These are phyloP conservation scores for Penstemon newberryi DNA, from an alignment of 257 asterid species.

Conservation along the genomic window DNA sequence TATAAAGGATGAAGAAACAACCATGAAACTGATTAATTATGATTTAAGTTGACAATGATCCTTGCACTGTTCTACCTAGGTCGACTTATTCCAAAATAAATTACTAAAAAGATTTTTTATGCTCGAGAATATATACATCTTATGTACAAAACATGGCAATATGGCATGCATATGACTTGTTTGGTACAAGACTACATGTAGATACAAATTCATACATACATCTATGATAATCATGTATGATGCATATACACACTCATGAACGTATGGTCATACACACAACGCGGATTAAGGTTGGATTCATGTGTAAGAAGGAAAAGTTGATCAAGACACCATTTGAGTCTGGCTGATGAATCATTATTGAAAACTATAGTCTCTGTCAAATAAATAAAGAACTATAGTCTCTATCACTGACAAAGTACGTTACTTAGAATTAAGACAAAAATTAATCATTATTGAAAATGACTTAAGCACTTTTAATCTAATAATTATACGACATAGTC, in stretches of 20 bases:
- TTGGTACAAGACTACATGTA: neutral
- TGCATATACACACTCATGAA: neutral
- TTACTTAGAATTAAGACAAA: constrained; percentile 6
- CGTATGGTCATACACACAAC: no score
- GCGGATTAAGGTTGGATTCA: no score
- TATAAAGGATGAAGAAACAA: no score
- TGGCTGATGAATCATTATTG: neutral
- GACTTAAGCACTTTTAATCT: no score
- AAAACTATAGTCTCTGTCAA: neutral
- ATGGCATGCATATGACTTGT: no score
- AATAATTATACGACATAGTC: neutral
- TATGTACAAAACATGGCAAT: no score
- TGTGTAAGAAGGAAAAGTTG: constrained; percentile 20
- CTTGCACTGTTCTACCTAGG: no score
- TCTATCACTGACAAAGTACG: constrained; percentile 23
- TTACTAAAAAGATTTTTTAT: no score
- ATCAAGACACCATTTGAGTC: constrained; percentile 34
- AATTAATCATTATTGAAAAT: neutral
- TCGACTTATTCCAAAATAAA: no score
- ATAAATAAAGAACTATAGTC: constrained; percentile 22
- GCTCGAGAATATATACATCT: no score
- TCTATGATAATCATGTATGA: neutral
- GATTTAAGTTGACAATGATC: no score
- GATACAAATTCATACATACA: neutral
- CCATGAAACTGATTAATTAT: no score